Base-by-base conservation (phyloP, 108 stramenopile species). In the Schizochytrium sp. region DNA sequence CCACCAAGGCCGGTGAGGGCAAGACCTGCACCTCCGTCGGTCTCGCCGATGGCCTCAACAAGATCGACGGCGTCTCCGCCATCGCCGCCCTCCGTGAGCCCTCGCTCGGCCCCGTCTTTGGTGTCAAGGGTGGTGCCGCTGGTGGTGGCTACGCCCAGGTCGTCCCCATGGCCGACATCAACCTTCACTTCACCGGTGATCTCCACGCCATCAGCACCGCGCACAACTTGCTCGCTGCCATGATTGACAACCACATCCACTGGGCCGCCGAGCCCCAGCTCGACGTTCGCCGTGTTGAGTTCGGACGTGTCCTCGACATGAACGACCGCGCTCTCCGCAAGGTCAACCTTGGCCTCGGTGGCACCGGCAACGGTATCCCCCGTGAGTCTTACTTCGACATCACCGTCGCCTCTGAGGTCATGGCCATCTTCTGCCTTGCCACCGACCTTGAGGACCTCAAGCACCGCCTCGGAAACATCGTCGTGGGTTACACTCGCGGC, bases 91-190 rank as follows among this genome's bases (percentile, higher is more conserved):
- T 83, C 50, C 76, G 76, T 53, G 76, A 83, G 76, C 76, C 76
- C 5, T 55, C 50, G 50, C 53, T 83, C 50, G 76, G 76, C 10
- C 76, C 76, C 46, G 76, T 83, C 50, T 83, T 83, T 83, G 76
- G 76, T 53, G 53, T 83, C 50, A 83, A 83, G 76, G 76, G 76
- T 42, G 88, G 89, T 44, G 91, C 91, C 73, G 89, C 89, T 19
- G 91, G 89, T 56, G 91, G 91, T 15, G 91, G 91, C 56, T 49
- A 49, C 57, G 42, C 72, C 40, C 92, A 92, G 91, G 89, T 92
- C 28, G 53, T 83, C 0, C 76, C 76, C 50, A 83, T 83, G 76
- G 46, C 76, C 76, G 76, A 83, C 76, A 55, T 83, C 50, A 83
- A 83, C 76, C 76, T 83, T 40, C 76, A 83, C 76, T 83, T 83